Base-by-base conservation (phyloP, 1,284 basidiomycete genomes). In the Takashimella koratensis region DNA sequence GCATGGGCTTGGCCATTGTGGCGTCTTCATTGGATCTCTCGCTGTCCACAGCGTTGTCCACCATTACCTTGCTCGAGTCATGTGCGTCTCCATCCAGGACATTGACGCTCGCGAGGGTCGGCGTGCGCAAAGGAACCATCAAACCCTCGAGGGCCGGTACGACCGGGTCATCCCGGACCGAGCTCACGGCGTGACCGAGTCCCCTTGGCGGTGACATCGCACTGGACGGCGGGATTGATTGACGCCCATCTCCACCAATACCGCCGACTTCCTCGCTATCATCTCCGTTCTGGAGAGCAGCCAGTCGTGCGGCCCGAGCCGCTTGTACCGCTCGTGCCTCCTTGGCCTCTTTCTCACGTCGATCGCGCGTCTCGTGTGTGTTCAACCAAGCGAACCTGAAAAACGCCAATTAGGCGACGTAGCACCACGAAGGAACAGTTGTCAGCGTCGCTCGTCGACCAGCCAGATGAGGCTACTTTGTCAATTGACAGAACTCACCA, bases 401-500 rank as follows among this genome's bases (percentile, higher is more conserved):
- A 50, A 48, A 30, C 12, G 27, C 48, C n/a, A 45, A 23, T 13
- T 10, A 20, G n/a, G 13, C 16, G 20, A 52, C 30, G 13, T 21
- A 12, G 20, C 20, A 19, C 2, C 11, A 10, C 24, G 30, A 24
- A 4, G 13, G 5, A 43, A 40, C 21, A 43, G 19, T 6, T 3
- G 51, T 54, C 48, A 50, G 57, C 8, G 21, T 23, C 30, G 19
- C 10, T n/a, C 21, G 12, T 30, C 22, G 30, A 26, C 6, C n/a
- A n/a, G n/a, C n/a, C n/a, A n/a, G n/a, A n/a, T n/a, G n/a, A n/a
- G n/a, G n/a, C n/a, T n/a, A n/a, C n/a, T n/a, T n/a, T n/a, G n/a
- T n/a, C n/a, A n/a, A n/a, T n/a, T n/a, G 11, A 49, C 4, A 21
- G 11, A n/a, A 63, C 87, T 69, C 86, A 93, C 90, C 91, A 95